These are phyloP conservation scores for Aotearoamyces nothofagi DNA, from an alignment of 2,329 filamentous ascomycete genomes.

Conservation along the genomic window DNA sequence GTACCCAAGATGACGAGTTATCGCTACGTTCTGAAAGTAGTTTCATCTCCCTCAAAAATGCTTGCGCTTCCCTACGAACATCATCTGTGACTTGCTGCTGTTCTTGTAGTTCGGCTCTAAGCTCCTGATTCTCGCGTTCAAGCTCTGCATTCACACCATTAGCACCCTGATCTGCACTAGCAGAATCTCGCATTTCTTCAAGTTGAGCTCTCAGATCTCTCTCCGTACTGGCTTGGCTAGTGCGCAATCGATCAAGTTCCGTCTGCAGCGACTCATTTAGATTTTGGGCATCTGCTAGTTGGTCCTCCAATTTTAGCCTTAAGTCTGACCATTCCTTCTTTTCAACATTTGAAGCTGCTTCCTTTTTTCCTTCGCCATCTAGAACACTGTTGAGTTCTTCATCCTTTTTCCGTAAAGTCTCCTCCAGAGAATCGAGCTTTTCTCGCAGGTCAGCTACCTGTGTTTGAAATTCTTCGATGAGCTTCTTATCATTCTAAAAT, in stretches of 20 bases:
- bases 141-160: slow-evolving; percentile 32
- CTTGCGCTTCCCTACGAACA: slow-evolving; percentile 68
- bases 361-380: slow-evolving; percentile 39
- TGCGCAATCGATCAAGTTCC: slow-evolving; percentile 61
- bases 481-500: slow-evolving; percentile 46
- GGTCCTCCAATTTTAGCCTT: slow-evolving; percentile 52
- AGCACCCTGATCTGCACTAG: slow-evolving; percentile 12
- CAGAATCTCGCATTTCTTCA: slow-evolving; percentile 29
- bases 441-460: slow-evolving; percentile 63
- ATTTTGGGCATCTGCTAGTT: slow-evolving; percentile 57
- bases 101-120: slow-evolving; percentile 48
- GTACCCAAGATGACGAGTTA: slow-evolving; percentile 64
- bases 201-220: slow-evolving; percentile 49
- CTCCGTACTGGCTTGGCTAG: slow-evolving; percentile 49
- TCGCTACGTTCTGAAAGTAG: slow-evolving; percentile 64
- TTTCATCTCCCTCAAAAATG: slow-evolving; percentile 82
- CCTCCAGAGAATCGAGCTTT: slow-evolving; percentile 59
- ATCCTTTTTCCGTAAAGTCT: slow-evolving; percentile 54
- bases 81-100: slow-evolving; percentile 78
- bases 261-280: slow-evolving; percentile 68
- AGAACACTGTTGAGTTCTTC: slow-evolving; percentile 47
- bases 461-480: slow-evolving; percentile 64
- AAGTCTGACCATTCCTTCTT: slow-evolving; percentile 58
- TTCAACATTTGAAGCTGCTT: slow-evolving; percentile 38
- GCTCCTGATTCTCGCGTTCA: slow-evolving; percentile 51